Base-by-base conservation (phyloP, 352 stramenopile genomes). In the Phytophthora ramorum region DNA sequence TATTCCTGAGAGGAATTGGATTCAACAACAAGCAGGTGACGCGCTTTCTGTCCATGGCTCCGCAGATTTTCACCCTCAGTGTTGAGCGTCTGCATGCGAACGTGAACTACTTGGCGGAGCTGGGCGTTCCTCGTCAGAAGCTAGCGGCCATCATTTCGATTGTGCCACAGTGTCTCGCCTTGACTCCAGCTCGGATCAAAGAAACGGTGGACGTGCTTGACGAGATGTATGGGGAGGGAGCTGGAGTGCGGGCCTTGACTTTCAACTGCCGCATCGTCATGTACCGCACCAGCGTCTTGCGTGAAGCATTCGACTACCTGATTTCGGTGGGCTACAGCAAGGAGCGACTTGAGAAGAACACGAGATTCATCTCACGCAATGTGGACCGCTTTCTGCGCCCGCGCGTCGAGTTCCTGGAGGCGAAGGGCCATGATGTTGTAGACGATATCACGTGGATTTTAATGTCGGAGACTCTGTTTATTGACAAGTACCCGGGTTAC, bases 201-300 rank as follows among this genome's bases (percentile, higher is more conserved):
- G 56, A 44, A 8, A 78, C 83, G 52, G 35, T 83, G 8, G 17
- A 56, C 5, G 26, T 56, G 30, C 34, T 87, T 24, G 67, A 85
- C 22, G 48, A 69, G 13, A 53, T 85, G 20, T 76, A 81, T 38
- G 77, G 79, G 1, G 45, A 40, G 4, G 68, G 69, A 13, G 45
- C 34, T 2, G 73, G 54, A 0, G 24, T 65, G 1, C 22, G 22
- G 0, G 24, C 73, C 12, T 72, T 77, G 59, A 13, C 37, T 12
- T 44, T 28, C 3, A 74, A 63, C 16, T 59, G 61, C 13, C 73
- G 69, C n/a, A 30, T 89, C 26, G 65, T 86, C 30, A 80, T 85
- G 72, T 73, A 38, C 57, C 87, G 79, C 59, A 40, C 62, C 3
- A 48, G 69, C 19, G 24, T 64, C 32, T 45, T 89, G 19, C 55